phyloP scores from a whole-genome alignment of 2,329 filamentous ascomycete genomes.

The Tolypocladium cylindrosporum region DNA sequence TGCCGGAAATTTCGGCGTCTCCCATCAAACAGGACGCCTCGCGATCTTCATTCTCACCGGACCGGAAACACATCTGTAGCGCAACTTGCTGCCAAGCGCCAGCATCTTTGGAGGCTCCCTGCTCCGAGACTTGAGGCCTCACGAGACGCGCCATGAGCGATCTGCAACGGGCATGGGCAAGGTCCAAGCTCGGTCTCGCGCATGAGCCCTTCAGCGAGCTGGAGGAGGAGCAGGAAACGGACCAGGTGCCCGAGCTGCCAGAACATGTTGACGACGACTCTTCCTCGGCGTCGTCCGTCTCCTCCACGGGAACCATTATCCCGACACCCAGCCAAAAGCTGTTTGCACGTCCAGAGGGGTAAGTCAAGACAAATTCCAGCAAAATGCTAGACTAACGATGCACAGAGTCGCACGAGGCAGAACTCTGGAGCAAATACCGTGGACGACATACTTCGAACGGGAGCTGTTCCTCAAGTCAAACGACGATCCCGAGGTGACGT shows the following conservation, averaged over 20 bases:
- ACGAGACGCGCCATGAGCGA: constrained; percentile 56
- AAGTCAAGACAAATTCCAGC: constrained; percentile 6
- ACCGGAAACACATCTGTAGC: no score
- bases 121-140: neutral
- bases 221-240: constrained; percentile 35
- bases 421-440: constrained; percentile 58
- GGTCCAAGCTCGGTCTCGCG: constrained; percentile 57
- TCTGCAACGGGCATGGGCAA: constrained; percentile 69
- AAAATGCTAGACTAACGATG: constrained; percentile 3
- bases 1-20: neutral
- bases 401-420: constrained; percentile 39
- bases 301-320: constrained; percentile 85
- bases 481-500: constrained; percentile 40
- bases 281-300: constrained; percentile 71
- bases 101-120: neutral
- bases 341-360: constrained; percentile 64
- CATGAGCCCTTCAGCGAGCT: constrained; percentile 39
- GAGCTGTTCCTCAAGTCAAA: constrained; percentile 63
- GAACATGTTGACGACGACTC: constrained; percentile 50
- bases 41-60: neutral
- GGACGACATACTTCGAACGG: constrained; percentile 85
- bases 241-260: constrained; percentile 35
- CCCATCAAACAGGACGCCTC: neutral
- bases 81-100: neutral
- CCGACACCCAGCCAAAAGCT: constrained; percentile 65